A percentile compares a stretch with the other conserved stretches of the same genome.
These are phyloP conservation scores for Ogataea saltuana DNA, from an alignment of 805 yeast genomes.

Conservation along the genomic window DNA sequence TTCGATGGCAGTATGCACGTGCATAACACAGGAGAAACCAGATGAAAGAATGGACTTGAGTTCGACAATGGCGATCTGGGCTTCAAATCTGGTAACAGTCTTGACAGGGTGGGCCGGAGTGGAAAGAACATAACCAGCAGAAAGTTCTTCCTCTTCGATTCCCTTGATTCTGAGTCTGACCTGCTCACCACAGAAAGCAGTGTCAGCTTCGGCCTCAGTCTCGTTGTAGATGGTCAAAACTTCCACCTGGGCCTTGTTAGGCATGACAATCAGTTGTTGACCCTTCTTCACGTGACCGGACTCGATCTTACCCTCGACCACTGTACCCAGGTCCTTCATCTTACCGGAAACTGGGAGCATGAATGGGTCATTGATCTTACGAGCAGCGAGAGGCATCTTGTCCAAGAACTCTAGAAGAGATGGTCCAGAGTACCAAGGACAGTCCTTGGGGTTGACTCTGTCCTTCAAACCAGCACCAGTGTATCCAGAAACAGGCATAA, in stretches of 20 bases:
- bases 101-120: constrained; percentile 86
- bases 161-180: constrained; percentile 92
- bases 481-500: constrained; percentile 98
- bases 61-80: constrained; percentile 96
- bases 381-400: constrained; percentile 72
- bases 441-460: constrained; percentile 63
- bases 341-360: constrained; percentile 95
- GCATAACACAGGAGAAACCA: constrained; percentile 98
- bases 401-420: constrained; percentile 89
- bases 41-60: constrained; percentile 90
- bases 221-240: constrained; percentile 88
- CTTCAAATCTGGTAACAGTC: constrained; percentile 88
- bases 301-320: constrained; percentile 98
- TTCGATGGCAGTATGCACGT: constrained; percentile 96
- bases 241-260: constrained; percentile 81
- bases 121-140: constrained; percentile 88
- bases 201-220: constrained; percentile 89
- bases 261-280: constrained; percentile 80
- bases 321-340: constrained; percentile 95
- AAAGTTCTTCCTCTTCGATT: constrained; percentile 94
- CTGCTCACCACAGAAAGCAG: constrained; percentile 96
- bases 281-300: constrained; percentile 90
- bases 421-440: constrained; percentile 96
- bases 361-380: constrained; percentile 92
- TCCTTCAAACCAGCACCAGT: constrained; percentile 97